phyloP scores from a whole-genome alignment of 2,329 filamentous ascomycete genomes.

The Exophiala viscosa region DNA sequence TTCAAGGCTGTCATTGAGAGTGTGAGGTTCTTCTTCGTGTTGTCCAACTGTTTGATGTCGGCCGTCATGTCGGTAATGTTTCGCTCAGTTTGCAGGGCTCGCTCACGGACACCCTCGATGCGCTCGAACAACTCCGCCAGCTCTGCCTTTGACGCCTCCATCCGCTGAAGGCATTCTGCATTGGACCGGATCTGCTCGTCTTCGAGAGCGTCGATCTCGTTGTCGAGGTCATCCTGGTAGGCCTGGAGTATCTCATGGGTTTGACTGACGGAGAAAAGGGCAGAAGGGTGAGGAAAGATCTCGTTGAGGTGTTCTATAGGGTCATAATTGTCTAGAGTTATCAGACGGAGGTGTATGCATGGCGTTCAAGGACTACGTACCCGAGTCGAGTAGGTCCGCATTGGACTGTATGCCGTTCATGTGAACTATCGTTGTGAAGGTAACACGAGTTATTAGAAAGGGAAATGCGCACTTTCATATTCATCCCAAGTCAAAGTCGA shows the following conservation, averaged over 20 bases:
- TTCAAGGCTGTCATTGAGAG: conserved; percentile 97
- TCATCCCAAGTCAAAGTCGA: not conserved
- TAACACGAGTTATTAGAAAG: not conserved
- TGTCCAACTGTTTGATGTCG: conserved; percentile 95
- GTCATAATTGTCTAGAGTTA: conserved; percentile 69
- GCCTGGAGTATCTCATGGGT: conserved; percentile 70
- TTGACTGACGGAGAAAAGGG: conserved; percentile 69
- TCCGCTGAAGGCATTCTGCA: conserved; percentile 81
- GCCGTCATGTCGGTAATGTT: conserved; percentile 98
- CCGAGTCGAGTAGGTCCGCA: conserved; percentile 44
- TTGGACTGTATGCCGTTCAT: conserved; percentile 27
- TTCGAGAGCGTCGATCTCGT: conserved; percentile 69
- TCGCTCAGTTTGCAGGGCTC: conserved; percentile 87
- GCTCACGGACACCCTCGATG: conserved; percentile 86
- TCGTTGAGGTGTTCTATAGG: conserved; percentile 89
- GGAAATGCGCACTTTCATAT: conserved; percentile 1
- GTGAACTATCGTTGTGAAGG: conserved; percentile 4
- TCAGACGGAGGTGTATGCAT: conserved; percentile 1
- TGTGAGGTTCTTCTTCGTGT: conserved; percentile 93
- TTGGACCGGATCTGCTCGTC: conserved; percentile 77
- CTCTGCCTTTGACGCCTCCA: conserved; percentile 86
- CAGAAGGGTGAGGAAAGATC: conserved; percentile 85
- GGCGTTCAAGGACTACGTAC: conserved; percentile 28
- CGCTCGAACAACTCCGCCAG: conserved; percentile 86
- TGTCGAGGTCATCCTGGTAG: conserved; percentile 78